Base-by-base conservation (phyloP, 2,329 filamentous ascomycete genomes). In the Nemania bipapillata region DNA sequence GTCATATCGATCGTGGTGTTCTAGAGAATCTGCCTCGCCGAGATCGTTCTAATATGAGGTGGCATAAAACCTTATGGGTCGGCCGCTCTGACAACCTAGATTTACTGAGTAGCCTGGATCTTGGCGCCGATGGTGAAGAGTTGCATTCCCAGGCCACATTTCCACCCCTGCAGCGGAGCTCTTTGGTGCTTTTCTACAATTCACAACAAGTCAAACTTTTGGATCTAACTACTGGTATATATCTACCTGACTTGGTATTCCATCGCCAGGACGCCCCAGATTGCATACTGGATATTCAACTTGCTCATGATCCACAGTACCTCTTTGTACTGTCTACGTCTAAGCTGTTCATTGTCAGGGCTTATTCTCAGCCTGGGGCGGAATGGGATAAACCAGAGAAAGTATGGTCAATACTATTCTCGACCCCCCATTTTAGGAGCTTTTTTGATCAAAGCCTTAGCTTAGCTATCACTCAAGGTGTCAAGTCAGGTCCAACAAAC, bases 161-260 rank as follows among this genome's bases (percentile, higher is more conserved):
- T 58, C 68, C 74, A 24, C 68, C 72, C 35, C 83, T 86, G 70
- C 82, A 66, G 84, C 85, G 84, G 86, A 93, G 55, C 76, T 93
- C 65, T 86, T 91, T 73, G 74, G 89, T 81, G 30, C 65, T 81
- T 26, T 54, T 80, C 30, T 75, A 72, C 69, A 79, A 74, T 56
- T 69, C 70, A 12, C 75, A 74, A 35, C 50, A 77, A 12, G 65
- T 80, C 40, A 75, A 70, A 53, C 55, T 79, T 7, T 52, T 79
- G 6, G 74, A 78, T 57, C 70, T 78, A 9, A 68, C 66, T 26
- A 74, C 68, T 12, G 71, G 73, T 28, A 61, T 50, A 12, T 77
- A 74, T 62, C 62, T 79, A 24, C 74, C 78, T 1, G 73, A 77
- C 50, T 24, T 78, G 15, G 47, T 64, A 28, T 72, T 79, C 42